Percentiles rank a stretch among this genome's conserved stretches.
Evolutionary conservation across 2,329 filamentous ascomycete genomes (phyloP).

Genomic region (Pleurostoma richardsiae): DNA sequence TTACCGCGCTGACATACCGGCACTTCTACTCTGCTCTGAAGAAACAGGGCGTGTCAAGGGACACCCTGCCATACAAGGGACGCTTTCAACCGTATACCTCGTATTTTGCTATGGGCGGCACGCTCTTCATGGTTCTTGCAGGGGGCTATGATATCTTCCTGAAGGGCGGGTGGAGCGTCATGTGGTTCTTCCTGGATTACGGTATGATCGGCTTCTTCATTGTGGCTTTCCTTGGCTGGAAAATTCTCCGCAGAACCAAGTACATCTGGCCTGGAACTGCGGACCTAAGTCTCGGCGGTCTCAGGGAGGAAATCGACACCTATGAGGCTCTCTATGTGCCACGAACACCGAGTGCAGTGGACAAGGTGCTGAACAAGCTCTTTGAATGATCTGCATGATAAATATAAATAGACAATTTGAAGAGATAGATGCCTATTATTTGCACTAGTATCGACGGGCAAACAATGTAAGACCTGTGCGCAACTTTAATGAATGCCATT

Average conservation of each 20-base stretch:
- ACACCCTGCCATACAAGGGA: slow-evolving; percentile 50
- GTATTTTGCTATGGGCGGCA: slow-evolving; percentile 28
- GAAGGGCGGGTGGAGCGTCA: slow-evolving; percentile 8
- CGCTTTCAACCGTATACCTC: slow-evolving; percentile 52
- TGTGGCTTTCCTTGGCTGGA: slow-evolving; percentile 5
- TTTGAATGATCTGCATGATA: neutral
- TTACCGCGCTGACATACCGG: slow-evolving; percentile 53
- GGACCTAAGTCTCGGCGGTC: slow-evolving; percentile 9
- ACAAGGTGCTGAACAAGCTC: slow-evolving; percentile 1
- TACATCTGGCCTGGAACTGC: slow-evolving; percentile 8
- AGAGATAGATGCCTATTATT: too few relatives aligned
- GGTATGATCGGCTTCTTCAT: slow-evolving; percentile 12
- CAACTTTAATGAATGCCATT: too few relatives aligned
- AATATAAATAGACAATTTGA: neutral
- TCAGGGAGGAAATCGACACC: slow-evolving; percentile 11
- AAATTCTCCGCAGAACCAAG: slow-evolving; percentile 3
- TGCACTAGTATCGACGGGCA: too few relatives aligned
- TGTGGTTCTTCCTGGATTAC: slow-evolving; percentile 12
- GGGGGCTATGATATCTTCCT: slow-evolving; percentile 9
- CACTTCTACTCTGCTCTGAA: slow-evolving; percentile 52
- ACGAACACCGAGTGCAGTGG: slow-evolving; percentile 1
- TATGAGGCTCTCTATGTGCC: slow-evolving; percentile 6
- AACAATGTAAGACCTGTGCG: too few relatives aligned
- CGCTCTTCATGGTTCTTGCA: slow-evolving; percentile 5
- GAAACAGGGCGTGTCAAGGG: slow-evolving; percentile 47